Conservation (phyloP, 257 asterid genomes). For the Datura wrightii region DNA sequence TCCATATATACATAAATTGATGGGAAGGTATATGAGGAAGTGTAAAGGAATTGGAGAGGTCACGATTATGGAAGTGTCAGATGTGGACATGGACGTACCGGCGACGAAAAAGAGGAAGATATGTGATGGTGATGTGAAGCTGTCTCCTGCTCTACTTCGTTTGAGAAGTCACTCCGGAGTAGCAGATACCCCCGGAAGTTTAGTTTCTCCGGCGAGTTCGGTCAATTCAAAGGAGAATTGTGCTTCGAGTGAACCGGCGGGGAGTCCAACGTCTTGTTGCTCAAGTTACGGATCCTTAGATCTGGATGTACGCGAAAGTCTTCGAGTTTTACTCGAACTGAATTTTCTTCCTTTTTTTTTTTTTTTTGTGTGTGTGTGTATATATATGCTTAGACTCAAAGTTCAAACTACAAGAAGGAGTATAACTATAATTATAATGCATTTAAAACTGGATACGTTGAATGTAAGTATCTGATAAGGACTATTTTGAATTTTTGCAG, state of each 20-base stretch:
- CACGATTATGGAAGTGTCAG: conserved; percentile 34
- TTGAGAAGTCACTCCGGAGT: conserved; percentile 48
- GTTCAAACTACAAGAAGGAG: background rate
- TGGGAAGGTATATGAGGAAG: conserved; percentile 36
- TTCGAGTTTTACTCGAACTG: background rate
- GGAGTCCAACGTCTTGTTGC: conserved; percentile 38
- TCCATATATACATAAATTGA: background rate
- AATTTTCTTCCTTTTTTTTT: background rate
- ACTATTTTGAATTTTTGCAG: conserved; percentile 31
- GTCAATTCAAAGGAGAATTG: conserved; percentile 42
- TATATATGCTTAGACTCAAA: background rate
- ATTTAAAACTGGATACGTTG: background rate
- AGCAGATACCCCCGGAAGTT: conserved; percentile 32
- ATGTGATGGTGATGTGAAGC: conserved; percentile 36
- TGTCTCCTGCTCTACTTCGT: conserved; percentile 40
- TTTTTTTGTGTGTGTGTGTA: background rate
- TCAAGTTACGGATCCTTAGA: conserved; percentile 53
- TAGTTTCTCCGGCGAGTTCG: conserved; percentile 24
- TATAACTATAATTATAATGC: background rate
- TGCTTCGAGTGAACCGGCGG: background rate
- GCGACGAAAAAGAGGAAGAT: conserved; percentile 53
- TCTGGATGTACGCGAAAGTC: conserved; percentile 53
- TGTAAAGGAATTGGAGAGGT: conserved; percentile 41
- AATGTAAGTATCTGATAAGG: background rate
- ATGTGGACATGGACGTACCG: conserved; percentile 33